Percentiles rank a stretch among this genome's conserved stretches.
These are phyloP conservation scores for Epichloe hybrida DNA, from an alignment of 2,329 filamentous ascomycete species.

Conservation along the genomic window DNA sequence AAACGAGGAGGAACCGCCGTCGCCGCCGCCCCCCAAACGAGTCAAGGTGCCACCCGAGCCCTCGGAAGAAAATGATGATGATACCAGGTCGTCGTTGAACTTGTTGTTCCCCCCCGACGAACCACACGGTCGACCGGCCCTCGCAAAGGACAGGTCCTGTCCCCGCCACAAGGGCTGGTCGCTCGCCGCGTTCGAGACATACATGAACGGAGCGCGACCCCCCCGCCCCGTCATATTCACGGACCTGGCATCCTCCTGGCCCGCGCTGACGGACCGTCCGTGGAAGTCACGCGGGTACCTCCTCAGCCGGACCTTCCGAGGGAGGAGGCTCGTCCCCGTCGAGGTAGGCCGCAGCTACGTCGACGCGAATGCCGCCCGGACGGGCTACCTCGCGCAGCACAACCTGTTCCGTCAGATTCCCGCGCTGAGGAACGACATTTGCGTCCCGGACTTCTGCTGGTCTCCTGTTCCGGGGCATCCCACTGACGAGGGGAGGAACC, in stretches of 20 bases:
- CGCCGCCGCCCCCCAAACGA: slow-evolving; percentile 11
- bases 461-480: slow-evolving; percentile 48
- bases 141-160: slow-evolving; percentile 13
- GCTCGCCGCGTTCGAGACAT: slow-evolving; percentile 46
- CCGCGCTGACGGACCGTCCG: slow-evolving; percentile 50
- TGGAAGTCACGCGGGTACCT: slow-evolving; percentile 71
- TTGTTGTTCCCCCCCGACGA: slow-evolving; percentile 15
- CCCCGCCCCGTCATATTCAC: slow-evolving; percentile 57
- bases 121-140: slow-evolving; percentile 15
- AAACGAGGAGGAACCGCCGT: background rate
- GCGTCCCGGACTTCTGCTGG: slow-evolving; percentile 75
- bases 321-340: slow-evolving; percentile 69
- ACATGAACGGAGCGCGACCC: slow-evolving; percentile 32
- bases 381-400: slow-evolving; percentile 84
- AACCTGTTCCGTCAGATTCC: slow-evolving; percentile 77
- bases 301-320: slow-evolving; percentile 57
- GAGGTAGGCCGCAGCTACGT: slow-evolving; percentile 83
- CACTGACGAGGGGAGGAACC: slow-evolving; percentile 20
- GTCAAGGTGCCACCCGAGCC: background rate
- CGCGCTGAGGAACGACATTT: slow-evolving; percentile 58
- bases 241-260: slow-evolving; percentile 53
- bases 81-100: too few species aligned
- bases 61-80: too few species aligned
- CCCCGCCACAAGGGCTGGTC: slow-evolving; percentile 27
- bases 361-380: slow-evolving; percentile 11